phyloP scores from a whole-genome alignment of 1,139 yeast species.

The Candida frijolesensis region DNA sequence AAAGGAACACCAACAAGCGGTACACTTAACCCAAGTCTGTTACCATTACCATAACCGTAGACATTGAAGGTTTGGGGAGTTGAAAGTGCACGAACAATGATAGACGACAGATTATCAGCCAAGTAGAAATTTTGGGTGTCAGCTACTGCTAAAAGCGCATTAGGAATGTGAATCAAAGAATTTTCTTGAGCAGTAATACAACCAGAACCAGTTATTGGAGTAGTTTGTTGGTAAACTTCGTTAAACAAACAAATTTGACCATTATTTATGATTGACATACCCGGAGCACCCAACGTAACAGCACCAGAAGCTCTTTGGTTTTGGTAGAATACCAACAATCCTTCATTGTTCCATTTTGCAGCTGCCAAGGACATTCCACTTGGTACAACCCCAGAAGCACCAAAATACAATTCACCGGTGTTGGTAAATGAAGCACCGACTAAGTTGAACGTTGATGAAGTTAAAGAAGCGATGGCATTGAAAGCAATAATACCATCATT shows the following conservation, averaged over 20 bases:
- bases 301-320: constrained; percentile 20
- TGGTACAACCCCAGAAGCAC: constrained; percentile 23
- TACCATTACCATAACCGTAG: constrained; percentile 36
- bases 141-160: constrained; percentile 19
- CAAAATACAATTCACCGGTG: constrained; percentile 31
- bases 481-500: constrained; percentile 28
- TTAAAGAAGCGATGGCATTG: constrained; percentile 21
- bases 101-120: constrained; percentile 20
- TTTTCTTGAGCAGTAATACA: constrained; percentile 28
- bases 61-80: constrained; percentile 27
- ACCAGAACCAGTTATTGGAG: constrained; percentile 30
- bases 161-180: constrained; percentile 25
- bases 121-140: constrained; percentile 27
- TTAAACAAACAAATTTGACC: constrained; percentile 35
- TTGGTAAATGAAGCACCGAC: constrained; percentile 25
- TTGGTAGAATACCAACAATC: constrained; percentile 29
- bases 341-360: constrained; percentile 27
- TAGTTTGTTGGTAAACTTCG: constrained; percentile 25
- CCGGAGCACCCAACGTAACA: constrained; percentile 24
- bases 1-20: constrained; percentile 19
- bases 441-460: constrained; percentile 23
- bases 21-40: constrained; percentile 25
- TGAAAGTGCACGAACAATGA: constrained; percentile 23
- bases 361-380: constrained; percentile 25
- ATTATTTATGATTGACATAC: constrained; percentile 24